Evolutionary conservation across 2,329 filamentous ascomycete genomes (phyloP).

Genomic region (Colletotrichum trifolii): DNA sequence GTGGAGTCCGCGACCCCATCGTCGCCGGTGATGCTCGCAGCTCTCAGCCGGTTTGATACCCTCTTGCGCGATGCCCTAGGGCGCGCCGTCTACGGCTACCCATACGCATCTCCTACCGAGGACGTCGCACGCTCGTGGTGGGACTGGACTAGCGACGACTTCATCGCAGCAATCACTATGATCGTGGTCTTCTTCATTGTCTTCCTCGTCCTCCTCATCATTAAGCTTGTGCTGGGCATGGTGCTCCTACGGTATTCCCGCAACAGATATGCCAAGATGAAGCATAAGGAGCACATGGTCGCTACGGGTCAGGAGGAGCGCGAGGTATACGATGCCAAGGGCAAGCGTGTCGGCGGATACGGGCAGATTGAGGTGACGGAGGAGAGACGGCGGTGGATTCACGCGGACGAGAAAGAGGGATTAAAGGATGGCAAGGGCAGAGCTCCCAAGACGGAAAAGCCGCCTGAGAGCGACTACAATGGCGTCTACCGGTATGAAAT

Average conservation of each 20-base stretch:
- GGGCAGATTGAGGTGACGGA: constrained; percentile 90
- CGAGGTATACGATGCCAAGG: constrained; percentile 73
- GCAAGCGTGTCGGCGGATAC: constrained; percentile 82
- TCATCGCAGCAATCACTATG: constrained; percentile 83
- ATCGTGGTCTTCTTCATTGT: constrained; percentile 84
- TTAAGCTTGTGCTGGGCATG: constrained; percentile 92
- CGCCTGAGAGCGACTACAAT: constrained; percentile 61
- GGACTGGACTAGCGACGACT: constrained; percentile 75
- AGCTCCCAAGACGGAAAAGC: constrained; percentile 68
- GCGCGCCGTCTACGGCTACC: constrained; percentile 74
- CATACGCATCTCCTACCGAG: constrained; percentile 50
- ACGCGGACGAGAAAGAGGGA: constrained; percentile 83
- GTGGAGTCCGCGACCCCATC: constrained; percentile 71
- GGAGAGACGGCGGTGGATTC: constrained; percentile 86
- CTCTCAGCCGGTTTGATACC: constrained; percentile 81
- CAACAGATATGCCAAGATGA: constrained; percentile 84
- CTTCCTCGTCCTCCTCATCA: constrained; percentile 85
- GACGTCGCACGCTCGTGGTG: constrained; percentile 56
- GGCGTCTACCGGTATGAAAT: constrained; percentile 87
- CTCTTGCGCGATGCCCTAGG: constrained; percentile 82
- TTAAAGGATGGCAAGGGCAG: constrained; percentile 64
- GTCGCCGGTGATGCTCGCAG: constrained; percentile 80
- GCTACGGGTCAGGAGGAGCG: constrained; percentile 59
- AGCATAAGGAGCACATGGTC: constrained; percentile 69
- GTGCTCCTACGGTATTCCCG: constrained; percentile 82